Conservation (phyloP, 257 asterid species). For the Avicennia marina region DNA sequence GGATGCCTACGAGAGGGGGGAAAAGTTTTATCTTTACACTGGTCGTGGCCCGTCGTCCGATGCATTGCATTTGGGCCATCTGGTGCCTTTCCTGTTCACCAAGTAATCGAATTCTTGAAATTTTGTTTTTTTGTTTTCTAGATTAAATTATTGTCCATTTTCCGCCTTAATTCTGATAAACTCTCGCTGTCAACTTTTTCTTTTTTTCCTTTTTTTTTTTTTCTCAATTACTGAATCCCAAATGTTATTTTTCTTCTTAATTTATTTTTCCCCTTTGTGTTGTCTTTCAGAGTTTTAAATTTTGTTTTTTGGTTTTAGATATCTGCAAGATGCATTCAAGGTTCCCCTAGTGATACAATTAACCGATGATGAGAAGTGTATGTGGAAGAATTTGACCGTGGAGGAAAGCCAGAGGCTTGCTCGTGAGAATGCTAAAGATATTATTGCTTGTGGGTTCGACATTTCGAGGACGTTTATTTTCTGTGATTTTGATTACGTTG, state of each 20-base stretch:
- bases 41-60: slow-evolving; percentile 99
- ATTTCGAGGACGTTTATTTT: slow-evolving; percentile 85
- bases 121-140: not conserved
- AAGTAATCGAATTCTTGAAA: slow-evolving; percentile 36
- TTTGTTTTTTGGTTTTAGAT: slow-evolving; percentile 35
- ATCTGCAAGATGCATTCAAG: slow-evolving; percentile 91
- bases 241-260: no score
- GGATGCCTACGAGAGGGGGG: slow-evolving; percentile 76
- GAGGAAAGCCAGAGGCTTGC: slow-evolving; percentile 97
- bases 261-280: not conserved
- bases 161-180: no score
- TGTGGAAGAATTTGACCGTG: slow-evolving; percentile 90
- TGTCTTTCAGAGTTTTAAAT: not conserved
- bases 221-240: no score
- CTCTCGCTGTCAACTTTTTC: no score
- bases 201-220: no score
- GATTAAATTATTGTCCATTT: not conserved
- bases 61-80: slow-evolving; percentile 95
- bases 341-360: slow-evolving; percentile 93
- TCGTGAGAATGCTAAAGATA: slow-evolving; percentile 95
- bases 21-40: slow-evolving; percentile 81
- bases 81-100: slow-evolving; percentile 93
- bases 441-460: slow-evolving; percentile 98
- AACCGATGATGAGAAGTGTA: slow-evolving; percentile 96
- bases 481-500: slow-evolving; percentile 84